These are phyloP conservation scores for Eucalyptus grandis DNA, from an alignment of 345 rosid genomes.

Conservation along the genomic window DNA sequence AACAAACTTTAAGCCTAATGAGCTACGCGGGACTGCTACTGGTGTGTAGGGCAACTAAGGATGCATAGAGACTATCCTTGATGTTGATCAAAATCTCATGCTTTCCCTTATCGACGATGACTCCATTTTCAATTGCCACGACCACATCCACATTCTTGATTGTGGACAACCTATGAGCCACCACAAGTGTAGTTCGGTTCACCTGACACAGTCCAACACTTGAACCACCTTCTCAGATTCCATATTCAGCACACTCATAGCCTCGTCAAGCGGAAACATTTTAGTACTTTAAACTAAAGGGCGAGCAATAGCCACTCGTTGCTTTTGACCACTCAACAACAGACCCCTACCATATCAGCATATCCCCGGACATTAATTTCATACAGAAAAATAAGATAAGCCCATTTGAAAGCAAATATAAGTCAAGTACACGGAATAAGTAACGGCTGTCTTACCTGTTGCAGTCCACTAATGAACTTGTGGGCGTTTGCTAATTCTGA, in stretches of 20 bases:
- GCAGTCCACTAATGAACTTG: conserved; percentile 62
- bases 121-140: conserved; percentile 42
- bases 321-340: conserved; percentile 46
- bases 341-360: conserved; percentile 29
- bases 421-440: neutral
- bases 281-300: conserved; percentile 31
- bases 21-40: too few species aligned
- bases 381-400: neutral
- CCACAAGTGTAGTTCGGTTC: conserved; percentile 22
- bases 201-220: conserved; percentile 32
- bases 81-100: conserved; percentile 31
- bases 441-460: conserved; percentile 24
- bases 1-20: too few species aligned
- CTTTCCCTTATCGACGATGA: conserved; percentile 42
- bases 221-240: conserved; percentile 46
- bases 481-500: conserved; percentile 68
- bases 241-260: conserved; percentile 43
- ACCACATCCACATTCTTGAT: conserved; percentile 46
- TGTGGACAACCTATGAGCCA: conserved; percentile 44
- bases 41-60: conserved; percentile 18
- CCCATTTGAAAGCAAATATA: neutral
- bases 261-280: conserved; percentile 39
- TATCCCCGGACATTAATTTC: conserved; percentile 23
- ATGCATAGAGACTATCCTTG: conserved; percentile 28
- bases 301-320: conserved; percentile 41